These are phyloP conservation scores for Dendrobium nobile DNA, from an alignment of 106 monocot species.

Conservation along the genomic window DNA sequence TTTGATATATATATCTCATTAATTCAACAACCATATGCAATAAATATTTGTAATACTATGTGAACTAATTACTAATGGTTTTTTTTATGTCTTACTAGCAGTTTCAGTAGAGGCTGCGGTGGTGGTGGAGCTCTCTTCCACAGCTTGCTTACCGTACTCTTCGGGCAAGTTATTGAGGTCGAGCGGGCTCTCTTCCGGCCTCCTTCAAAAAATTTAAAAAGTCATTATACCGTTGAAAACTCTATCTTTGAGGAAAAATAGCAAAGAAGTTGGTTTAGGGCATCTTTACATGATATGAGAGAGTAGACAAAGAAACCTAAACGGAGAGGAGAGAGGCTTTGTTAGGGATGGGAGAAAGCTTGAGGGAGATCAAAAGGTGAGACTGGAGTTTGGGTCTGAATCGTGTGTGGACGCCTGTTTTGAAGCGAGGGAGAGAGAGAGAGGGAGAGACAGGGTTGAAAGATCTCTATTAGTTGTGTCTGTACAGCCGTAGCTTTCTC, in stretches of 20 bases:
- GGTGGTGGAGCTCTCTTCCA: constrained; percentile 80
- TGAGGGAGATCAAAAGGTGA: constrained; percentile 1
- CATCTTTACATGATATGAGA: constrained; percentile 9
- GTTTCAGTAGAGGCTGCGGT: constrained; percentile 64
- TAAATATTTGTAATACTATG: no score
- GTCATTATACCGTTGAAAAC: neutral
- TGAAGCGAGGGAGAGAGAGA: constrained; percentile 9
- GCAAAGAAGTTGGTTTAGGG: neutral
- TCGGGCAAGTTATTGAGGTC: constrained; percentile 98
- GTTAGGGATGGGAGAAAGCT: constrained; percentile 7
- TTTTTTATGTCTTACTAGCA: constrained; percentile 21
- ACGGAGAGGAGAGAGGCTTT: neutral
- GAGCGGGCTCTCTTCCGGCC: constrained; percentile 59
- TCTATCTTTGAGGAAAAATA: neutral
- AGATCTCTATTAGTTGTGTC: constrained; percentile 27
- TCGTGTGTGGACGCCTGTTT: neutral
- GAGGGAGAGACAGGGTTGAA: constrained; percentile 30
- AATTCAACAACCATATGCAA: no score
- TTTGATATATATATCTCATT: no score
- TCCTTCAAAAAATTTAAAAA: constrained; percentile 42
- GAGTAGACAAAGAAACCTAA: neutral
- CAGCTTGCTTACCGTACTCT: constrained; percentile 66
- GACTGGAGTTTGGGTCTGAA: neutral
- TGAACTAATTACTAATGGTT: no score
- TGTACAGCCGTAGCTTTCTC: constrained; percentile 27